Percentiles rank a stretch among this genome's conserved stretches.
Conservation (phyloP, 2,329 filamentous ascomycete genomes). For the Sphaceloma murrayae region DNA sequence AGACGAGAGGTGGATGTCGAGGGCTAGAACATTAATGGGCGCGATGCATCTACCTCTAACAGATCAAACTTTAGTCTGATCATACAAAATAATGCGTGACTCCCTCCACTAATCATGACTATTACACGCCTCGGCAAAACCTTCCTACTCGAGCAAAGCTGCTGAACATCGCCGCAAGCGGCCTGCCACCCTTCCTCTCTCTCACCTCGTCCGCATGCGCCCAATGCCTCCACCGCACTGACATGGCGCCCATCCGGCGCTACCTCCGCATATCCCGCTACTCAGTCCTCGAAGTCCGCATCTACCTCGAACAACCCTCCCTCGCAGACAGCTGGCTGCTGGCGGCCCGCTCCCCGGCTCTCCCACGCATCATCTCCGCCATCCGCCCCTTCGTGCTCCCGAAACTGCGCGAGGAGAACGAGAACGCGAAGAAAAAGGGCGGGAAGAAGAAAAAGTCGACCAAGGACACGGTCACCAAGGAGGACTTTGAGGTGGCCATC, state of each 20-base stretch:
- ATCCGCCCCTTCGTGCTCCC: conserved; percentile 80
- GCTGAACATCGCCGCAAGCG: conserved; percentile 2
- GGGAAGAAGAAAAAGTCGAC: conserved; percentile 61
- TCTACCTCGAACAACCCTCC: conserved; percentile 86
- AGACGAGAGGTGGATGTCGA: conserved; percentile 35
- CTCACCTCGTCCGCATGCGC: background rate
- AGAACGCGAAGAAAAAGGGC: conserved; percentile 49
- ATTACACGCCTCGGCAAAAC: conserved; percentile 12
- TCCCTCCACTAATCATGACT: too few species aligned
- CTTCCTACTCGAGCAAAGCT: background rate
- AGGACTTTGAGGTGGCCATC: conserved; percentile 91
- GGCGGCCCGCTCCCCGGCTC: conserved; percentile 61
- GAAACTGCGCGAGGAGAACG: conserved; percentile 79
- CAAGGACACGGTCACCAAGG: conserved; percentile 59
- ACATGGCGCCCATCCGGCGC: conserved; percentile 77
- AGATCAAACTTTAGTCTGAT: too few species aligned
- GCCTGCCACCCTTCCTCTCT: background rate
- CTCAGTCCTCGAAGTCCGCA: conserved; percentile 91
- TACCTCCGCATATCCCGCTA: conserved; percentile 88
- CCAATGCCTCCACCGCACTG: background rate
- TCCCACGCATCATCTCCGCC: conserved; percentile 74
- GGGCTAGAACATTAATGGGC: conserved; percentile 25
- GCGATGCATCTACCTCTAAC: too few species aligned
- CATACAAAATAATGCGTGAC: too few species aligned
- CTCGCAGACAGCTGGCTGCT: conserved; percentile 77